Evolutionary conservation across 805 yeast species (phyloP).

Genomic region (Myxozyma lipomycoides): DNA sequence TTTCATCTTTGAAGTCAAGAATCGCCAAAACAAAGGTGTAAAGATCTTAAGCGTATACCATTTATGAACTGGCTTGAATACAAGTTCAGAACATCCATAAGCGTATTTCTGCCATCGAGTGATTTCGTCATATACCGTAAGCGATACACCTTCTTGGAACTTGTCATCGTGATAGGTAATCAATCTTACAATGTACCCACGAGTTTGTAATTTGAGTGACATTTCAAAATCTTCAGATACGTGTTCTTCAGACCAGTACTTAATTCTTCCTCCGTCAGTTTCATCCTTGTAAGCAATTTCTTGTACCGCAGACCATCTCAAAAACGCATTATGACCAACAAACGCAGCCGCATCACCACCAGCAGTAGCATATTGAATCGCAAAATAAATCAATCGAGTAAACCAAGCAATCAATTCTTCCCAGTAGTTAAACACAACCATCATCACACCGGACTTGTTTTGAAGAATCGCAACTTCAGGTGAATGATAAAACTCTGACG

Average conservation of each 20-base stretch:
- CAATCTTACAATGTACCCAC: constrained; percentile 17
- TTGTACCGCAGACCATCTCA: constrained; percentile 24
- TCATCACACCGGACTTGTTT: constrained; percentile 21
- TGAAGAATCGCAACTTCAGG: constrained; percentile 24
- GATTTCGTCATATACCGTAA: constrained; percentile 24
- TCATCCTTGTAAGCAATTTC: constrained; percentile 18
- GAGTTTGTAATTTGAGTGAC: constrained; percentile 19
- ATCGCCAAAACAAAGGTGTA: constrained; percentile 19
- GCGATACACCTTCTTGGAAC: constrained; percentile 24
- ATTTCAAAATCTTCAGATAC: constrained; percentile 26
- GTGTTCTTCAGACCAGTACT: constrained; percentile 24
- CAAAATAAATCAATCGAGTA: constrained; percentile 23
- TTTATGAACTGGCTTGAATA: constrained; percentile 14
- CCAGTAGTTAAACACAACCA: constrained; percentile 22
- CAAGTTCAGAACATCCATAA: constrained; percentile 20
- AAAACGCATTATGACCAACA: constrained; percentile 25
- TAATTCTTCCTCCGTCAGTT: constrained; percentile 14
- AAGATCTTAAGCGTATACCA: constrained; percentile 13
- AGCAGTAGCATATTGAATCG: constrained; percentile 21
- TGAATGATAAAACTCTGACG: constrained; percentile 19
- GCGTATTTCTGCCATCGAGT: constrained; percentile 26
- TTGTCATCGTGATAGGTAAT: constrained; percentile 14
- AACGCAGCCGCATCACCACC: constrained; percentile 26
- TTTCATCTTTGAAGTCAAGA: constrained; percentile 16
- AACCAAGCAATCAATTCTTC: constrained; percentile 24